Conservation (phyloP, 2,329 filamentous ascomycete species). For the Aureobasidium sp. region DNA sequence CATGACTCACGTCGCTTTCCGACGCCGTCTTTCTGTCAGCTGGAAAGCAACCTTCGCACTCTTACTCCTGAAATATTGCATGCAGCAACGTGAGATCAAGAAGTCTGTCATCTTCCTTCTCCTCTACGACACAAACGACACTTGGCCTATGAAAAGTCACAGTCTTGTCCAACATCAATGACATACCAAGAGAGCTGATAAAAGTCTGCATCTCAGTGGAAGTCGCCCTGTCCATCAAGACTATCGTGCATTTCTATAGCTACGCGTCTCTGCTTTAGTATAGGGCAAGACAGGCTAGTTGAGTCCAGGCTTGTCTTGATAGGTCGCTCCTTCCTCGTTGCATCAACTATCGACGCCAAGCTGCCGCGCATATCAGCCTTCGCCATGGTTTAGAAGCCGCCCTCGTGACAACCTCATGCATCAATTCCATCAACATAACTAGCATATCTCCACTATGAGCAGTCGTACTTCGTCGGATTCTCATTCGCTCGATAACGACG, state of each 20-base stretch:
- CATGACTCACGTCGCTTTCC: conserved; percentile 1
- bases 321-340: neutral
- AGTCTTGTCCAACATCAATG: neutral
- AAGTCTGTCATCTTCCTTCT: neutral
- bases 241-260: neutral
- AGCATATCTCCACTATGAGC: neutral
- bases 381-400: neutral
- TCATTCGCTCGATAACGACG: neutral
- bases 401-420: neutral
- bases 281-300: neutral
- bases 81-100: neutral
- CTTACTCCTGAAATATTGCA: neutral
- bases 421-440: neutral
- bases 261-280: neutral
- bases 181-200: neutral
- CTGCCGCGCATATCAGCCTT: neutral
- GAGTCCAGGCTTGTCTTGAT: neutral
- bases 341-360: neutral
- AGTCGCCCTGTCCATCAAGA: neutral
- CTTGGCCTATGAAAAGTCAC: neutral
- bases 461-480: neutral
- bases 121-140: neutral
- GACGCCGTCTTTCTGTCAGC: neutral
- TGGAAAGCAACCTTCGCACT: neutral
- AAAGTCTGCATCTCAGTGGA: neutral